Evolutionary conservation across 1,284 basidiomycete species (phyloP).

Genomic region (Phellopilus nigrolimitatus): DNA sequence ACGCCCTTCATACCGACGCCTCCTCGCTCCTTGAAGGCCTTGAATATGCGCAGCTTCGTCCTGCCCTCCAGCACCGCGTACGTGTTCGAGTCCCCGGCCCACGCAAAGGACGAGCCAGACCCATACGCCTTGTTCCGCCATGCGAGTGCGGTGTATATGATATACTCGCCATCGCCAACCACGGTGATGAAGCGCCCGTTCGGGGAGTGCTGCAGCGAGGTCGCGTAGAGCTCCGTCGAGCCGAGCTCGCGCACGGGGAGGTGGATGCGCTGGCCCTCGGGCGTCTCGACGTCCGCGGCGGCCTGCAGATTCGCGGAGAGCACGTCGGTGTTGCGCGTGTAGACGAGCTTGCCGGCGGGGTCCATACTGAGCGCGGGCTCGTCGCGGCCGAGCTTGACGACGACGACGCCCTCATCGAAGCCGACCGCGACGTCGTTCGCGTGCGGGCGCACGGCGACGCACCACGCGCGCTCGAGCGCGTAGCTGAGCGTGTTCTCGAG

Average conservation of each 20-base stretch:
- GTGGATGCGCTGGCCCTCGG: slow-evolving; percentile 80
- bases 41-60: slow-evolving; percentile 82
- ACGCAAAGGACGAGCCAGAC: slow-evolving; percentile 89
- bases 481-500: slow-evolving; percentile 97
- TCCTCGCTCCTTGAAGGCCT: slow-evolving; percentile 89
- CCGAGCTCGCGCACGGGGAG: slow-evolving; percentile 89
- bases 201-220: slow-evolving; percentile 84
- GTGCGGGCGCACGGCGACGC: slow-evolving; percentile 76
- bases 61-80: slow-evolving; percentile 93
- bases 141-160: slow-evolving; percentile 97
- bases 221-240: slow-evolving; percentile 91
- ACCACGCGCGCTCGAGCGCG: slow-evolving; percentile 95
- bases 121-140: slow-evolving; percentile 99
- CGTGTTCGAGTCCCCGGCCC: slow-evolving; percentile 95
- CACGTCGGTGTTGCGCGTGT: slow-evolving; percentile 90
- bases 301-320: slow-evolving; percentile 84
- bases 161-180: slow-evolving; percentile 95
- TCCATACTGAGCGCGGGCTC: slow-evolving; percentile 98
- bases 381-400: slow-evolving; percentile 95
- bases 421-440: slow-evolving; percentile 96
- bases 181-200: slow-evolving; percentile 98
- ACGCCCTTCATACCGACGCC: slow-evolving; percentile 70
- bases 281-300: slow-evolving; percentile 48
- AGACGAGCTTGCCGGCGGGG: slow-evolving; percentile 90
- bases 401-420: slow-evolving; percentile 95